Evolutionary conservation across 75 land plant species (phyloP).

Genomic region (Larix kaempferi): DNA sequence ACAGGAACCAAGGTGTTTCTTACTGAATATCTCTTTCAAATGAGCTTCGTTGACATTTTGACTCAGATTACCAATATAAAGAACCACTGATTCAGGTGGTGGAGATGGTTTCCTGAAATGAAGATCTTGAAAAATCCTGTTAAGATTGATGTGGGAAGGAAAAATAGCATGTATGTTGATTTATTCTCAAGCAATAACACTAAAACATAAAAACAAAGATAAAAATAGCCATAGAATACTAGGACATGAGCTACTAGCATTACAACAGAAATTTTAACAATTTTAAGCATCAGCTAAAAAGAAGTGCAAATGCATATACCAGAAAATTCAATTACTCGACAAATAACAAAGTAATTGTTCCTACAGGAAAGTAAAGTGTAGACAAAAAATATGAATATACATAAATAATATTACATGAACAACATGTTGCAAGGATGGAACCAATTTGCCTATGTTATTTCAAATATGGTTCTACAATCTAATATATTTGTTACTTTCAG

Average conservation of each 20-base stretch:
- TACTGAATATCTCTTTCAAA: conserved; percentile 91
- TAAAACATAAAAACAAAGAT: neutral
- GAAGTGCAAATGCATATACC: neutral
- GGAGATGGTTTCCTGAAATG: conserved; percentile 70
- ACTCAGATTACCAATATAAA: conserved; percentile 67
- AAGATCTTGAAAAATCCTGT: neutral
- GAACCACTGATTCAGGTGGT: conserved; percentile 58
- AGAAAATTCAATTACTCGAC: neutral
- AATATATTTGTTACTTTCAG: neutral
- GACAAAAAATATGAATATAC: neutral
- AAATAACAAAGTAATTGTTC: neutral
- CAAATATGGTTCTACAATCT: neutral
- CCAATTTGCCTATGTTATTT: neutral
- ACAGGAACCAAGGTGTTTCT: conserved; percentile 3
- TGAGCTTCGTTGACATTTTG: conserved; percentile 97
- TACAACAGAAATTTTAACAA: neutral
- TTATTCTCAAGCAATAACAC: neutral
- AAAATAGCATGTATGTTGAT: too few relatives aligned
- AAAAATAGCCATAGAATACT: neutral
- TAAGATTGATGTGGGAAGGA: neutral
- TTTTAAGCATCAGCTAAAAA: too few relatives aligned
- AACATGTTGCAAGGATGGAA: neutral
- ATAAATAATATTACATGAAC: neutral
- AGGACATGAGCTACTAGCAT: neutral
- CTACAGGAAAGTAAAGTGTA: neutral